A percentile compares a stretch with the other conserved stretches of the same genome.
phyloP scores from a whole-genome alignment of 1,284 basidiomycete genomes.

The Ganoderma lucidum region DNA sequence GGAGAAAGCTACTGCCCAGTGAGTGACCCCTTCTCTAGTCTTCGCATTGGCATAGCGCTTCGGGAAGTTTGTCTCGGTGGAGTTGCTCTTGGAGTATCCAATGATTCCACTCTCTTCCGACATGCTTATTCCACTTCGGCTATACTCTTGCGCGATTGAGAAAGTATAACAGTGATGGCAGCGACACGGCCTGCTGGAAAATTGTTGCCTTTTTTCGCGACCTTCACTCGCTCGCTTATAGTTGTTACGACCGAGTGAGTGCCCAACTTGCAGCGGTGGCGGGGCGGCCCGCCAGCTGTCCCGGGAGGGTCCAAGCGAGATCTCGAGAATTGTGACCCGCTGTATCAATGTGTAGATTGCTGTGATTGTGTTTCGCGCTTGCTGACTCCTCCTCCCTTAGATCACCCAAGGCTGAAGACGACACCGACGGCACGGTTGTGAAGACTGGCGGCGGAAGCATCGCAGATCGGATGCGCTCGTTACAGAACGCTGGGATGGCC shows the following conservation, averaged over 20 bases:
- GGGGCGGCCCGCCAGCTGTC: not conserved
- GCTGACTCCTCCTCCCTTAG: constrained; percentile 23
- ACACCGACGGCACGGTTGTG: constrained; percentile 44
- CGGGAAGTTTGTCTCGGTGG: not conserved
- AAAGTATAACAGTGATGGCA: constrained; percentile 9
- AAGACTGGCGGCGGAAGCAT: constrained; percentile 61
- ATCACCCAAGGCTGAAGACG: constrained; percentile 19
- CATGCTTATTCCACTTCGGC: not conserved
- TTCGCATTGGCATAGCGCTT: not conserved
- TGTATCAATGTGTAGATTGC: constrained; percentile 4
- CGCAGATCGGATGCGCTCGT: constrained; percentile 74
- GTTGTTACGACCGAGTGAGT: not conserved
- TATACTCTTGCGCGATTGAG: not conserved
- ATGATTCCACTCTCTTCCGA: not conserved
- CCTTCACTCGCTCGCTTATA: not conserved
- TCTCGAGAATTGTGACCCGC: not conserved
- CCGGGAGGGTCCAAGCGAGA: not conserved
- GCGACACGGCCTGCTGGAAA: not conserved
- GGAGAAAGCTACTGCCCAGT: constrained; percentile 58
- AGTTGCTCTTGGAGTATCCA: not conserved
- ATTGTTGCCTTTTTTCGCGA: not conserved
- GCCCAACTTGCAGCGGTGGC: not conserved
- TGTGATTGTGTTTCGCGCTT: not conserved
- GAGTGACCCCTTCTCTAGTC: constrained; percentile 34
- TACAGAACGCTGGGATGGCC: constrained; percentile 70